These are phyloP conservation scores for Clavispora phyllophila DNA, from an alignment of 805 yeast species.

Conservation along the genomic window DNA sequence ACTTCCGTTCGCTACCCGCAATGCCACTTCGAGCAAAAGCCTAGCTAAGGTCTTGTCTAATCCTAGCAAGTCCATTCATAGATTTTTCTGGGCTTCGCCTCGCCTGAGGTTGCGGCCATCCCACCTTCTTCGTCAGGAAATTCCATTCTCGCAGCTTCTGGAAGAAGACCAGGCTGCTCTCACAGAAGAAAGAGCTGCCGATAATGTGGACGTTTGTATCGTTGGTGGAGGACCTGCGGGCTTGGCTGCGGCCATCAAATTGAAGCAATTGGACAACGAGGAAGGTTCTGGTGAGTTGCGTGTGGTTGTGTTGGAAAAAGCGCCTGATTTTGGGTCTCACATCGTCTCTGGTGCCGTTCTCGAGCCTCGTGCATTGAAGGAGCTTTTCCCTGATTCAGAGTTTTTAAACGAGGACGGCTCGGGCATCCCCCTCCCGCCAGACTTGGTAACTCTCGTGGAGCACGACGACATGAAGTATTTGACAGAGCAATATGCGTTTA, in stretches of 20 bases:
- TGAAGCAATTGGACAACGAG: conserved; percentile 78
- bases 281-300: conserved; percentile 63
- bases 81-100: not conserved
- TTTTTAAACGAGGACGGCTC: conserved; percentile 43
- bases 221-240: conserved; percentile 99
- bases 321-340: conserved; percentile 89
- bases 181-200: conserved; percentile 69
- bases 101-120: not conserved
- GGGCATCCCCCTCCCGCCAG: conserved; percentile 75
- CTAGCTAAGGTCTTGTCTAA: not conserved
- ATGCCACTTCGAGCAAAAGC: not conserved
- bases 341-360: conserved; percentile 90
- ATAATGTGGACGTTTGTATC: conserved; percentile 87
- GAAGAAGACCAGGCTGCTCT: conserved; percentile 44
- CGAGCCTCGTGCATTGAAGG: conserved; percentile 84
- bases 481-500: conserved; percentile 53
- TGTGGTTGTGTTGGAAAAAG: conserved; percentile 87
- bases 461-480: conserved; percentile 70
- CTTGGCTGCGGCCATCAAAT: conserved; percentile 82
- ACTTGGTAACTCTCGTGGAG: conserved; percentile 68
- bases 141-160: conserved; percentile 10
- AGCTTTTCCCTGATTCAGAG: conserved; percentile 71
- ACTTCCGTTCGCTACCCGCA: not conserved
- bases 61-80: not conserved
- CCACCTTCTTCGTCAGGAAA: conserved; percentile 4